Conservation (phyloP, 2,329 filamentous ascomycete species). For the Hymenoscyphus occultus region DNA sequence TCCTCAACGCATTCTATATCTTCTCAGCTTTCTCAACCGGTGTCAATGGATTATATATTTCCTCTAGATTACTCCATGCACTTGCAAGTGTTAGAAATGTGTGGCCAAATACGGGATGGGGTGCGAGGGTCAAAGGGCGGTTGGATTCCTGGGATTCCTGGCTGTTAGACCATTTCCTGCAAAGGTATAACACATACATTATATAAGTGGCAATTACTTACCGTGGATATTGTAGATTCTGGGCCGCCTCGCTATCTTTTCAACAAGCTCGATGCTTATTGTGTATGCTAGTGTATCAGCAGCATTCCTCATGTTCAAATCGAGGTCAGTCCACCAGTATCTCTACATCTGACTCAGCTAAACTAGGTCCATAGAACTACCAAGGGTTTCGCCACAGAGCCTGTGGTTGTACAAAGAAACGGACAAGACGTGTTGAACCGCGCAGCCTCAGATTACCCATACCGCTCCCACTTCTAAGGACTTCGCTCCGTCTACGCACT, state of each 20-base stretch:
- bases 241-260: not conserved
- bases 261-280: not conserved
- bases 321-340: not conserved
- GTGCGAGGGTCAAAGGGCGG: constrained; percentile 33
- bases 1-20: constrained; percentile 46
- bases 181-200: constrained; percentile 9
- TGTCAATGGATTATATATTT: constrained; percentile 43
- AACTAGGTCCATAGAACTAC: not conserved
- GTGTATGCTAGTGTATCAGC: not conserved
- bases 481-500: constrained; percentile 17
- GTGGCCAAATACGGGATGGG: constrained; percentile 38
- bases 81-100: constrained; percentile 41
- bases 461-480: constrained; percentile 20
- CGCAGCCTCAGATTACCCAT: constrained; percentile 16
- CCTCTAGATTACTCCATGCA: constrained; percentile 43
- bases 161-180: constrained; percentile 31
- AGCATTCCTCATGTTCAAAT: not conserved
- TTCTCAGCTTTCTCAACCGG: constrained; percentile 44
- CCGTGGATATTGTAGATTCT: constrained; percentile 5
- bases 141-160: constrained; percentile 40
- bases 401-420: not conserved
- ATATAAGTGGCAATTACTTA: not conserved
- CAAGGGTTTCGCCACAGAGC: constrained; percentile 4
- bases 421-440: constrained; percentile 5
- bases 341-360: not conserved